phyloP scores from a whole-genome alignment of 768 basidiomycete species.

The Tylopilus subfusipes region DNA sequence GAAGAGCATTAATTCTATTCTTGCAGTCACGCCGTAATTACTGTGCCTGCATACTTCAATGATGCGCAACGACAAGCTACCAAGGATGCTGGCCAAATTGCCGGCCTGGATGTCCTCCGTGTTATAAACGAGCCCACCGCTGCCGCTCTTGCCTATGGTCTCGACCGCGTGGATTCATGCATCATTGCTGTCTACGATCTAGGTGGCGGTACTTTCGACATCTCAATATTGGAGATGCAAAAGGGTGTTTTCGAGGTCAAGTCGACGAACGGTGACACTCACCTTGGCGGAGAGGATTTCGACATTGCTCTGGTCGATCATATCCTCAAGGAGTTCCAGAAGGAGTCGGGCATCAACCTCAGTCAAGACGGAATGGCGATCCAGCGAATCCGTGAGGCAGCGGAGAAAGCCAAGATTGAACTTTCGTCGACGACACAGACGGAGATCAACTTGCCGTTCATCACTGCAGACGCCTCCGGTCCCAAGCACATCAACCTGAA shows the following conservation, averaged over 20 bases:
- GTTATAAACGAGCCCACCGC: conserved; percentile 99
- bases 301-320: conserved; percentile 86
- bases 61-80: conserved; percentile 99
- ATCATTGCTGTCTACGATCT: conserved; percentile 98
- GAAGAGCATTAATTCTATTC: not conserved
- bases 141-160: conserved; percentile 96
- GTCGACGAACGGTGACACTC: conserved; percentile 99
- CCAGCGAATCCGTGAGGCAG: conserved; percentile 97
- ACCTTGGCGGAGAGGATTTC: conserved; percentile 96
- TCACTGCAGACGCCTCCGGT: conserved; percentile 91
- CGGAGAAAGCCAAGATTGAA: conserved; percentile 99
- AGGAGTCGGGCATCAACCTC: conserved; percentile 80
- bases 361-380: conserved; percentile 91
- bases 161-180: conserved; percentile 76
- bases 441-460: conserved; percentile 97
- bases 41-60: conserved; percentile 99
- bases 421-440: conserved; percentile 93
- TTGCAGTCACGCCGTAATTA: conserved; percentile 79
- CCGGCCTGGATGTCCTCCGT: conserved; percentile 94
- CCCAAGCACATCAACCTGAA: conserved; percentile 97
- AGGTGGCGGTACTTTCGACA: conserved; percentile 98
- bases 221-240: conserved; percentile 99
- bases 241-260: conserved; percentile 99
- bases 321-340: conserved; percentile 91
- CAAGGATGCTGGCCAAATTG: conserved; percentile 96